These are phyloP conservation scores for Aureobasidium leucospermi DNA, from an alignment of 2,329 filamentous ascomycete genomes.

Conservation along the genomic window DNA sequence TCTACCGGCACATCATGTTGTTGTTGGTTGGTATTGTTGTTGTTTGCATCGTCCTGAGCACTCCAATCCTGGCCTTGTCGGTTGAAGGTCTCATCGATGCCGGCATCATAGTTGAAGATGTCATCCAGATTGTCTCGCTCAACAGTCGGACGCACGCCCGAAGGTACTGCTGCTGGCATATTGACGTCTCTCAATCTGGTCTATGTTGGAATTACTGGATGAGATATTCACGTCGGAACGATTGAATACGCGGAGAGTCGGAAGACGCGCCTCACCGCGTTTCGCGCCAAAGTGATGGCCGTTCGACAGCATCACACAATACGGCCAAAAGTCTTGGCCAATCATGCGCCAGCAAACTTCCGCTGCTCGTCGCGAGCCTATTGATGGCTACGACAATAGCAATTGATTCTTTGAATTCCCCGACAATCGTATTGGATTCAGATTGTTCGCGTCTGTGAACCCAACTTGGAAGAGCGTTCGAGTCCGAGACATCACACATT, in stretches of 20 bases:
- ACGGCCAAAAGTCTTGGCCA: conserved; percentile 1
- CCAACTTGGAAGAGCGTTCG: not conserved
- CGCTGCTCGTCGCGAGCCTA: not conserved
- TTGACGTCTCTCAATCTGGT: not conserved
- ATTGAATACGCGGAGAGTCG: not conserved
- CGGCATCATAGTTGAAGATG: conserved; percentile 69
- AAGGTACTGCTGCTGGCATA: conserved; percentile 26
- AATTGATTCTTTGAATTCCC: not conserved
- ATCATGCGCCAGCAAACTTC: conserved; percentile 7
- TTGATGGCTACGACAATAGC: conserved; percentile 1
- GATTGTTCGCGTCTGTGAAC: not conserved
- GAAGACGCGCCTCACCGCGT: conserved; percentile 5
- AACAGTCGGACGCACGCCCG: conserved; percentile 16
- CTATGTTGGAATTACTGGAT: not conserved
- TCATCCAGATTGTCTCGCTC: conserved; percentile 51
- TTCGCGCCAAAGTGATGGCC: conserved; percentile 3
- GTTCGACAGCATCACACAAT: not conserved
- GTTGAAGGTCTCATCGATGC: conserved; percentile 43
- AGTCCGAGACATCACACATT: not conserved
- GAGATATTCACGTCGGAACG: not conserved
- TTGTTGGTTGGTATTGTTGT: conserved; percentile 35
- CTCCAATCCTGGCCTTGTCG: conserved; percentile 36
- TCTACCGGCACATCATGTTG: conserved; percentile 42
- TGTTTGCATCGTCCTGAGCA: conserved; percentile 19
- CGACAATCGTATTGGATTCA: not conserved